Base-by-base conservation (phyloP, 2,329 filamentous ascomycete species). In the Cordyceps militaris region DNA sequence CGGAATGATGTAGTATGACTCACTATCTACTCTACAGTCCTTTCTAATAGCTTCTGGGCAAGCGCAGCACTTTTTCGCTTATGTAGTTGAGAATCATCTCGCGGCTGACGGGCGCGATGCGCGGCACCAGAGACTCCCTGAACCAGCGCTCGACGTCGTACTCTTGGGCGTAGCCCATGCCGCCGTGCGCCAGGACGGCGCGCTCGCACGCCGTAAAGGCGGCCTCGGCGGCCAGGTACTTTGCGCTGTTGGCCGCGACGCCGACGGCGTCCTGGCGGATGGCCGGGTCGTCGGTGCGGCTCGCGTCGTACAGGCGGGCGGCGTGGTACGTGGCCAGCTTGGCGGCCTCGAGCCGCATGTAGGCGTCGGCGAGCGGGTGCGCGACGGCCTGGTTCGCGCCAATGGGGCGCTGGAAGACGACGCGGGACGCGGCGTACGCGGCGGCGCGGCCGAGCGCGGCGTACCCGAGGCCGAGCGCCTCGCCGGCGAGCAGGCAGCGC, bases 81-180 rank as follows among this genome's bases (percentile, higher is more conserved):
- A 90, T 79, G 67, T 84, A 89, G 63, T 89, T 90, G 74, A 88
- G 73, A 54, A 90, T 88, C 87, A 90, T 90, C 73, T 90, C 87
- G 61, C 84, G 70, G 58, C 81, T 85, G 0, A 87, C 78, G 0
- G 84, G 84, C 10, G 84, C 83, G 54, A 88, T 83, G 10, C 85
- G 71, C 3, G 84, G 84, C 40, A 87, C 80, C 58, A 86, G 74
- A 55, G 81, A 82, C 66, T 87, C 85, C n/a, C 84, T 71, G 59
- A 87, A 74, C 71, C 82, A 87, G 46, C 84, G 73, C 68, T 87
- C 84, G 11, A 87, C 83, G 66, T 86, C 81, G 65, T 85, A 86
- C 65, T 85, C 82, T 40, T 76, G 73, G 0, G 84, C 82, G 64
- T 87, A 87, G 1, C 83, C 83, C 81, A 87, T 86, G 0, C 83